Percentiles rank a stretch among this genome's conserved stretches.
phyloP scores from a whole-genome alignment of 805 yeast genomes.

The Clavispora carvajalis region DNA sequence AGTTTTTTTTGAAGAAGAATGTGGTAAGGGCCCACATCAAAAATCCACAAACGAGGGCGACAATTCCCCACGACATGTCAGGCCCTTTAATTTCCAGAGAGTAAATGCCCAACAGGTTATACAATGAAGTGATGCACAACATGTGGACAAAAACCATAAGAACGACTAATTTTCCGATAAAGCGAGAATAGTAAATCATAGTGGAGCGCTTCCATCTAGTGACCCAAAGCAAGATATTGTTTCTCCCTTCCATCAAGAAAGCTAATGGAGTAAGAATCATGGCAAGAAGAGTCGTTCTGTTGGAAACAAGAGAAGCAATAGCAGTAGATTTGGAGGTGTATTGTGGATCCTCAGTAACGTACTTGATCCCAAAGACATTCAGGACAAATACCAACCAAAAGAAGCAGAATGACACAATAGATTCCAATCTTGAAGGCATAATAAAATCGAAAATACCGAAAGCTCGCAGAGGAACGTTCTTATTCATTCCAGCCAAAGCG shows the following conservation, averaged over 20 bases:
- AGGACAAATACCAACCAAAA: conserved; percentile 11
- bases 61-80: conserved; percentile 11
- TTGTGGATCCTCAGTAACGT: conserved; percentile 5
- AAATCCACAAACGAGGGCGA: conserved; percentile 9
- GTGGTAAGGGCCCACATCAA: conserved; percentile 14
- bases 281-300: conserved; percentile 14
- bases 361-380: conserved; percentile 7
- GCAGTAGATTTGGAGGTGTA: conserved; percentile 7
- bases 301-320: conserved; percentile 3
- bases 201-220: conserved; percentile 17
- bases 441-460: conserved; percentile 18
- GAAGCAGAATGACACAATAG: conserved; percentile 18
- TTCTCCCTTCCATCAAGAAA: conserved; percentile 15
- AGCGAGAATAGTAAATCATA: conserved; percentile 12
- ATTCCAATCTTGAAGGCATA: conserved; percentile 27
- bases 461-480: conserved; percentile 4
- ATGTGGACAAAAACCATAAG: conserved; percentile 13
- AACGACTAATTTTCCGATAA: conserved; percentile 15
- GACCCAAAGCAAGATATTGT: conserved; percentile 16
- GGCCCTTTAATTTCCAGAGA: conserved; percentile 3
- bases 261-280: conserved; percentile 14
- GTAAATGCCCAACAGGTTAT: conserved; percentile 1
- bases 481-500: conserved; percentile 18
- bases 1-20: conserved; percentile 10
- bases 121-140: conserved; percentile 6